Evolutionary conservation across 2,329 filamentous ascomycete species (phyloP).

Genomic region (Fusarium sp.): DNA sequence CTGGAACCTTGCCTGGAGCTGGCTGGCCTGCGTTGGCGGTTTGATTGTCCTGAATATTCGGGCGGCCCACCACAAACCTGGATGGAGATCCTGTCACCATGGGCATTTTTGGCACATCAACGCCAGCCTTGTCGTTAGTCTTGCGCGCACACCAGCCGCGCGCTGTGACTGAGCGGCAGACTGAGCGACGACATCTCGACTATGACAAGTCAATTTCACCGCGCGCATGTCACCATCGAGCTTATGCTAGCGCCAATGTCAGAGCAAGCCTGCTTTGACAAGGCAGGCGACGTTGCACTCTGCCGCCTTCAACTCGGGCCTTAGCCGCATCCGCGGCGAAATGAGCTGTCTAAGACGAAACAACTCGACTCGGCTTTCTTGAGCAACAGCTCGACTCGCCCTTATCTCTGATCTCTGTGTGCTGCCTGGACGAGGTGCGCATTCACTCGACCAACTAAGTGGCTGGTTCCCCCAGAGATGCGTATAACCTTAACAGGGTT

Average conservation of each 20-base stretch:
- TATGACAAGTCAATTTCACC: slow-evolving; percentile 29
- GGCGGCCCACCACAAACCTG: slow-evolving; percentile 16
- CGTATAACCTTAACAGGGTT: background rate
- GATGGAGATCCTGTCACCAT: slow-evolving; percentile 17
- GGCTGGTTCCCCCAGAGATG: background rate
- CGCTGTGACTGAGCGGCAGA: background rate
- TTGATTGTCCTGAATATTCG: slow-evolving; percentile 29
- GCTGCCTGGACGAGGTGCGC: background rate
- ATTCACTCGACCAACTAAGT: background rate
- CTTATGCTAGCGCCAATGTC: slow-evolving; percentile 14
- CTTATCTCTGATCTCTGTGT: background rate
- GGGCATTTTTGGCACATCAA: slow-evolving; percentile 6
- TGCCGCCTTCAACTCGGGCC: slow-evolving; percentile 8
- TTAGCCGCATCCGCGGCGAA: slow-evolving; percentile 15
- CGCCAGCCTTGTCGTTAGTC: slow-evolving; percentile 10
- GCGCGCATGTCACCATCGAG: slow-evolving; percentile 12
- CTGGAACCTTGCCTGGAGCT: slow-evolving; percentile 6
- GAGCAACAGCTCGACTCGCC: background rate
- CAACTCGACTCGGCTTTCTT: slow-evolving; percentile 15
- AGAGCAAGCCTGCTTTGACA: background rate
- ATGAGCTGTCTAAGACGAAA: background rate
- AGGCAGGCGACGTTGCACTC: slow-evolving; percentile 1
- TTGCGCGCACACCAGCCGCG: slow-evolving; percentile 3
- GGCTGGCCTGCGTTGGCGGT: slow-evolving; percentile 14
- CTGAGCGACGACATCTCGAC: background rate